These are phyloP conservation scores for Diaporthe sp. DNA, from an alignment of 2,329 filamentous ascomycete species.

Conservation along the genomic window DNA sequence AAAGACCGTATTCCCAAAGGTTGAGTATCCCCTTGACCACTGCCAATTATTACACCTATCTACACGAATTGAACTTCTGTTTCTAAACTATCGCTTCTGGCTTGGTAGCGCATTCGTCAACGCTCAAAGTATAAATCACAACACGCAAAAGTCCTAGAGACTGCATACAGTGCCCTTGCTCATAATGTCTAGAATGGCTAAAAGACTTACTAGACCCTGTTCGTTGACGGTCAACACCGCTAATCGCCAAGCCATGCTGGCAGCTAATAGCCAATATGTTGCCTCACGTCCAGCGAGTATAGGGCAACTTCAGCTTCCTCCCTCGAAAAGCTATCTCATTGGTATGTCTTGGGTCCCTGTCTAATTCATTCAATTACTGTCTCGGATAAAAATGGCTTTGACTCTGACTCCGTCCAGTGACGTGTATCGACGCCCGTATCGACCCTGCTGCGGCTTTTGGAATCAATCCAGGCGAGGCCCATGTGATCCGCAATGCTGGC, in stretches of 20 bases:
- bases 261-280: background rate
- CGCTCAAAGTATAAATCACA: background rate
- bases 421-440: slow-evolving; percentile 85
- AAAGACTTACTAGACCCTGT: too few species aligned
- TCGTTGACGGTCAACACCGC: background rate
- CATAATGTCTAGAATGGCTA: background rate
- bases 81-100: background rate
- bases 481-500: slow-evolving; percentile 82
- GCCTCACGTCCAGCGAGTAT: background rate
- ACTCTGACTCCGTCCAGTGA: slow-evolving; percentile 65
- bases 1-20: background rate
- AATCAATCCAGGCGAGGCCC: slow-evolving; percentile 80
- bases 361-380: too few species aligned
- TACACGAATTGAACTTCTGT: background rate
- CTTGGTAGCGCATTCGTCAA: background rate
- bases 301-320: slow-evolving; percentile 69
- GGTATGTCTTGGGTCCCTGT: slow-evolving; percentile 53
- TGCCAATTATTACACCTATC: background rate
- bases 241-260: background rate
- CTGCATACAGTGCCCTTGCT: too few species aligned
- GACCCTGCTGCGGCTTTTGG: slow-evolving; percentile 78
- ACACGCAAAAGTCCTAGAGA: background rate
- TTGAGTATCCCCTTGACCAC: background rate
- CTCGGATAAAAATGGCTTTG: slow-evolving; percentile 20
- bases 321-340: slow-evolving; percentile 76